phyloP scores from a whole-genome alignment of 2,329 filamentous ascomycete species.

The Fusarium ambrosium region DNA sequence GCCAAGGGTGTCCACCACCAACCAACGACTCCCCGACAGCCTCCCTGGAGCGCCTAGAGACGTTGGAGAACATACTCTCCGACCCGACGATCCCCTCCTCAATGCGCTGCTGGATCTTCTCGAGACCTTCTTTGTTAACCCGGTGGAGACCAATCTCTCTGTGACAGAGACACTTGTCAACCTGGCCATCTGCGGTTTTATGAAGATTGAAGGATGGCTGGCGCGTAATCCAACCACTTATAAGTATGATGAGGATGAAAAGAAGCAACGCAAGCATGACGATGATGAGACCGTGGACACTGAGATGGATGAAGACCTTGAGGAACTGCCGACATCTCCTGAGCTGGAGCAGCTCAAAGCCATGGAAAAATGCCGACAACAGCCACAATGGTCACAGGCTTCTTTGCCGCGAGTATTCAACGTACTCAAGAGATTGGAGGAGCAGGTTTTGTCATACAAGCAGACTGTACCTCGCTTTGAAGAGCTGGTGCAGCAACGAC shows the following conservation, averaged over 20 bases:
- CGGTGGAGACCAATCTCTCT: slow-evolving; percentile 90
- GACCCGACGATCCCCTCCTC: slow-evolving; percentile 72
- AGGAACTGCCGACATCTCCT: slow-evolving; percentile 27
- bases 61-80: slow-evolving; percentile 72
- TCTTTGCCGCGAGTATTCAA: slow-evolving; percentile 67
- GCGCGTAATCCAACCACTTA: slow-evolving; percentile 77
- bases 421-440: slow-evolving; percentile 70
- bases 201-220: slow-evolving; percentile 92
- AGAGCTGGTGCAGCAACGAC: slow-evolving; percentile 75
- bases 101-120: slow-evolving; percentile 79
- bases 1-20: slow-evolving; percentile 69
- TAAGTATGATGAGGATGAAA: slow-evolving; percentile 60
- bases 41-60: slow-evolving; percentile 73
- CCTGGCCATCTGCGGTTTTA: slow-evolving; percentile 85
- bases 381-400: slow-evolving; percentile 66
- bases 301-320: slow-evolving; percentile 39
- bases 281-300: slow-evolving; percentile 33
- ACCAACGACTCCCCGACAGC: slow-evolving; percentile 69
- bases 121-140: slow-evolving; percentile 87
- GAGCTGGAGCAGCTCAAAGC: slow-evolving; percentile 58
- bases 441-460: slow-evolving; percentile 74
- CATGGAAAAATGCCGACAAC: slow-evolving; percentile 65
- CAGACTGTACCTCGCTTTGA: slow-evolving; percentile 78
- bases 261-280: background rate
- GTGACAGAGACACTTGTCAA: slow-evolving; percentile 87